Conservation (phyloP, 495 filamentous ascomycete species). For the Hypoxylon lienhwacheense region DNA sequence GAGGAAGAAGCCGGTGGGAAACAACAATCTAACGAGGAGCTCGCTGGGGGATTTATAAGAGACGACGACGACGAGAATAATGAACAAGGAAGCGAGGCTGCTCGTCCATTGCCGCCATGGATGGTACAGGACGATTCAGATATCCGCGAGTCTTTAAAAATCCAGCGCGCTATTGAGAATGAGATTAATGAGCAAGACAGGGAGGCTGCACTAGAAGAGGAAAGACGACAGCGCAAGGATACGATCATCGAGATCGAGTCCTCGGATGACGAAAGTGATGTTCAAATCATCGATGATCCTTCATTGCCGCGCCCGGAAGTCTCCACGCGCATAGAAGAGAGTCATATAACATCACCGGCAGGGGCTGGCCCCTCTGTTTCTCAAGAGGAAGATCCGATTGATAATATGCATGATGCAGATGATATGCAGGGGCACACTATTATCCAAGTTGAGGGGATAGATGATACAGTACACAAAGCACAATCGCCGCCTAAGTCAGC, state of each 20-base stretch:
- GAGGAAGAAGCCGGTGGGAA: slow-evolving; percentile 28
- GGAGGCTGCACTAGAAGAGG: slow-evolving; percentile 55
- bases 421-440: slow-evolving; percentile 47
- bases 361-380: slow-evolving; percentile 20
- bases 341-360: slow-evolving; percentile 15
- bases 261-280: slow-evolving; percentile 53
- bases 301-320: slow-evolving; percentile 23
- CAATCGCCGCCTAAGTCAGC: slow-evolving; percentile 5
- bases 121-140: slow-evolving; percentile 60
- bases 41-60: slow-evolving; percentile 71
- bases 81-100: slow-evolving; percentile 23
- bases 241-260: slow-evolving; percentile 50
- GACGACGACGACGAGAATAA: slow-evolving; percentile 29
- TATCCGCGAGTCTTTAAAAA: slow-evolving; percentile 55
- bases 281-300: slow-evolving; percentile 58
- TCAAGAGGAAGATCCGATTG: slow-evolving; percentile 3
- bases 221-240: slow-evolving; percentile 39
- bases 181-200: slow-evolving; percentile 55
- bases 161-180: slow-evolving; percentile 46
- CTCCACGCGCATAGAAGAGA: background rate
- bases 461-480: slow-evolving; percentile 3
- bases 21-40: slow-evolving; percentile 50
- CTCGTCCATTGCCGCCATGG: slow-evolving; percentile 82
- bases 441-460: slow-evolving; percentile 29
- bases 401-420: slow-evolving; percentile 35